Evolutionary conservation across 495 filamentous ascomycete genomes (phyloP), one percentile per base, ranked within the genome.

Genomic region (Immersiella caudata): DNA sequence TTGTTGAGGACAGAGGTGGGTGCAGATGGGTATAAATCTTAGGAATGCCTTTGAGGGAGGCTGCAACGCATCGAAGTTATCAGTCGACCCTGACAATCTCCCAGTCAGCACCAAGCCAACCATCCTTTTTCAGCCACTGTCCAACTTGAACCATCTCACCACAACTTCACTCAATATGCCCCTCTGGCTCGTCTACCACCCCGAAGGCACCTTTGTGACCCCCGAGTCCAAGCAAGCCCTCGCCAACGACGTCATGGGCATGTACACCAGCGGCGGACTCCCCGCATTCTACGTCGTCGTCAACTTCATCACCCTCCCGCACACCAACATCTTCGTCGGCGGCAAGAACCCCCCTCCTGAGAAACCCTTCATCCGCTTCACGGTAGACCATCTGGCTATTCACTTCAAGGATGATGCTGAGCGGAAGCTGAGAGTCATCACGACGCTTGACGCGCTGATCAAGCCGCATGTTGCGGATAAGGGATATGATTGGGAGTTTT

Each of bases 401-500:
- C 72, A 66, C 60, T 35, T 73, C 11, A 40, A 51, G 1, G 65
- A 66, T 22, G 22, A 70, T n/a, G n/a, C 11, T 1, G 20, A 1
- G 18, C 46, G 50, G 25, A 21, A 50, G 27, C 20, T 24, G 33
- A 22, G 56, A 2, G 36, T 65, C 8, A 21, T 64, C 7, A 51
- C 24, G 3, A 8, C 2, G 21, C 29, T 72, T 1, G 70, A 71
- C 35, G 55, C 33, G 20, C 57, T 71, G 21, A 55, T 81, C 55
- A 74, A 71, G 57, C 75, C 78, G 52, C 70, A 74, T 52, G 65
- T 81, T 20, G 65, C 68, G 12, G 75, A 78, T 20, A 75, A 73
- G 67, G 79, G 79, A 0, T 80, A 76, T 36, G 77, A 78, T 55
- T 80, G 76, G 77, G 79, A 81, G 71, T 77, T 72, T 27, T 70